A percentile compares a stretch with the other conserved stretches of the same genome.
phyloP scores from a whole-genome alignment of 768 basidiomycete species.

The Suillus placidus region DNA sequence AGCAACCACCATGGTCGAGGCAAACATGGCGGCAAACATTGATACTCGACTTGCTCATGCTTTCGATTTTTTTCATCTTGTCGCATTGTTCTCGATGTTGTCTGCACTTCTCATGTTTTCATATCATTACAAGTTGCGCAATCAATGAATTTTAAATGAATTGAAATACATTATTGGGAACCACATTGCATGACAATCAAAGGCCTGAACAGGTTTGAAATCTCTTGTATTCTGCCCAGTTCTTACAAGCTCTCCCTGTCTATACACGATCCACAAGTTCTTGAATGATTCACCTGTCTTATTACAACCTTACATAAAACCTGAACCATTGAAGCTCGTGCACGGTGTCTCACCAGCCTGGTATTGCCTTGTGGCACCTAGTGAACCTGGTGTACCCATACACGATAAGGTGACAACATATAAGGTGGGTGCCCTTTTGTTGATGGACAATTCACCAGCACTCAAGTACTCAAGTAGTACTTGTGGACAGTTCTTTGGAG shows the following conservation, averaged over 20 bases:
- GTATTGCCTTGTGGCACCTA: not conserved
- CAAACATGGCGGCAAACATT: not conserved
- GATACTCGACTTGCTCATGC: no score
- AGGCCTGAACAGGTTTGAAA: not conserved
- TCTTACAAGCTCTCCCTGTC: not conserved
- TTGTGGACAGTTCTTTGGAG: no score
- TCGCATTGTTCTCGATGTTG: no score
- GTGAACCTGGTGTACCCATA: not conserved
- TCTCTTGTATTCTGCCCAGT: not conserved
- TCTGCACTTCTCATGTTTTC: no score
- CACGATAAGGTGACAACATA: not conserved
- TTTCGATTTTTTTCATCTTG: no score
- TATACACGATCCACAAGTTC: not conserved
- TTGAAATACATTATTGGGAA: not conserved
- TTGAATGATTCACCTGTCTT: constrained; percentile 1
- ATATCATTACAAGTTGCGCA: no score
- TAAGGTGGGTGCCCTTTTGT: constrained; percentile 3
- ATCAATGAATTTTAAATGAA: not conserved
- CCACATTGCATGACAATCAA: not conserved
- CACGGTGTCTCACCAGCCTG: constrained; percentile 1
- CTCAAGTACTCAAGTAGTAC: no score
- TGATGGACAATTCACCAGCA: no score
- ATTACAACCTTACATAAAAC: not conserved
- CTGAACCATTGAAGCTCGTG: not conserved
- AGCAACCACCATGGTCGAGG: not conserved